Base-by-base conservation (phyloP, 768 basidiomycete genomes). In the Leccinum fibrillosum region DNA sequence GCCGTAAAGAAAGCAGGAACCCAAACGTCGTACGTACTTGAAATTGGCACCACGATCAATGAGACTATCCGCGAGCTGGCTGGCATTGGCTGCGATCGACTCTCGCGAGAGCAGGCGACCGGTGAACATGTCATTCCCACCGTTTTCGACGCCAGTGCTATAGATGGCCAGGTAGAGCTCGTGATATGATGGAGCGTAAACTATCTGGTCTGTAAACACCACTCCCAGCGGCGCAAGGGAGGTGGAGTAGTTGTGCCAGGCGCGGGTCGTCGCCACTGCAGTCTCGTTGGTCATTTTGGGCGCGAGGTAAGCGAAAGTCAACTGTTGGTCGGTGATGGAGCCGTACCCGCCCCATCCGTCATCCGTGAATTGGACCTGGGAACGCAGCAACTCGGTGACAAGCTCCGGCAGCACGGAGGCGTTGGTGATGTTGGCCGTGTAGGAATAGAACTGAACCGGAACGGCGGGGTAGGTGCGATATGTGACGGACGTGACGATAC, bases 281-380 rank as follows among this genome's bases (percentile, higher is more conserved):
- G 70, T 70, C 4, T 68, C 74, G 57, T 59, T 62, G 0, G 77
- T 73, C 26, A 72, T 66, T 47, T 80, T 79, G 4, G 75, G 75
- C 0, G 68, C 69, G 28, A 76, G 52, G 49, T 69, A 69, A 10
- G 62, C 21, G 39, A 75, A 64, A 4, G 1, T 1, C 5, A 66
- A 3, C 9, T 50, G 55, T 30, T 54, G 39, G n/a, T 34, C 50
- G 3, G 52, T 49, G 34, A 67, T 19, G 1, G 0, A 0, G 59
- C 67, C 62, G 49, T 76, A 80, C 2, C 78, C 79, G 2, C 76
- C 76, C 80, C 78, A 82, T 1, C 77, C 77, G 2, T 66, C 66
- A 39, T 81, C 76, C 0, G 78, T 71, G n/a, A 80, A 64, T 5
- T 65, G 57, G 0, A 74, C 72, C 30, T 70, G 74, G 17, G 72